phyloP scores from a whole-genome alignment of 805 yeast genomes.

The Scheffersomyces coipomensis region DNA sequence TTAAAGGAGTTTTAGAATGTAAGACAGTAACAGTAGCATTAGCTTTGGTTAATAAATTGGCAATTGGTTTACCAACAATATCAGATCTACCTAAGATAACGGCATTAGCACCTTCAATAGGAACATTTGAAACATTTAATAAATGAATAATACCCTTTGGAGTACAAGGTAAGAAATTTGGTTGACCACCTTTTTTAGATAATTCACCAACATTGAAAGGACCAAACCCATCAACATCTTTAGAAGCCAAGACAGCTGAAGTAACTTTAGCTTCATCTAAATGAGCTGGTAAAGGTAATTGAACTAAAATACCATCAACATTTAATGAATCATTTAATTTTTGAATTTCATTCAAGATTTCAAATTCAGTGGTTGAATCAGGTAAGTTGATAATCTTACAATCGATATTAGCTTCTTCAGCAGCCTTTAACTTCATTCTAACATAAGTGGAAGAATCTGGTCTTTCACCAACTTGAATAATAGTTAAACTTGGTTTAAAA shows the following conservation, averaged over 20 bases:
- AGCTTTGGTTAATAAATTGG: slow-evolving; percentile 64
- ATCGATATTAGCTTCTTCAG: slow-evolving; percentile 63
- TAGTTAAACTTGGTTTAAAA: slow-evolving; percentile 65
- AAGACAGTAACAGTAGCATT: slow-evolving; percentile 77
- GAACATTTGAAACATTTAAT: slow-evolving; percentile 54
- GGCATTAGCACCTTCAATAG: slow-evolving; percentile 65
- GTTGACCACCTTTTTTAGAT: slow-evolving; percentile 69
- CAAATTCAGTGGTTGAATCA: slow-evolving; percentile 54
- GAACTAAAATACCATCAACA: slow-evolving; percentile 74
- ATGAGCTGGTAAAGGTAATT: slow-evolving; percentile 73
- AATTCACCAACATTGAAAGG: slow-evolving; percentile 76
- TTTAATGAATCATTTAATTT: slow-evolving; percentile 55
- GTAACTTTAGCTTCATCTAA: slow-evolving; percentile 68
- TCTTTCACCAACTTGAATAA: slow-evolving; percentile 75
- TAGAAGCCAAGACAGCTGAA: slow-evolving; percentile 59
- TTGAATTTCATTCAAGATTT: slow-evolving; percentile 51
- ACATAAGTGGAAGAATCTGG: slow-evolving; percentile 83
- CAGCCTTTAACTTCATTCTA: slow-evolving; percentile 76
- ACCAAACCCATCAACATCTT: slow-evolving; percentile 85
- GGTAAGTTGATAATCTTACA: slow-evolving; percentile 63
- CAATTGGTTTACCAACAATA: slow-evolving; percentile 81
- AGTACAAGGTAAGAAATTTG: slow-evolving; percentile 76
- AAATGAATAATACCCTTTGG: slow-evolving; percentile 77
- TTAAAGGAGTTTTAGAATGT: slow-evolving; percentile 62
- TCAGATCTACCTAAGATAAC: slow-evolving; percentile 85